A percentile compares a stretch with the other conserved stretches of the same genome.
These are phyloP conservation scores for Apiospora hydei DNA, from an alignment of 2,329 filamentous ascomycete species.

Conservation along the genomic window DNA sequence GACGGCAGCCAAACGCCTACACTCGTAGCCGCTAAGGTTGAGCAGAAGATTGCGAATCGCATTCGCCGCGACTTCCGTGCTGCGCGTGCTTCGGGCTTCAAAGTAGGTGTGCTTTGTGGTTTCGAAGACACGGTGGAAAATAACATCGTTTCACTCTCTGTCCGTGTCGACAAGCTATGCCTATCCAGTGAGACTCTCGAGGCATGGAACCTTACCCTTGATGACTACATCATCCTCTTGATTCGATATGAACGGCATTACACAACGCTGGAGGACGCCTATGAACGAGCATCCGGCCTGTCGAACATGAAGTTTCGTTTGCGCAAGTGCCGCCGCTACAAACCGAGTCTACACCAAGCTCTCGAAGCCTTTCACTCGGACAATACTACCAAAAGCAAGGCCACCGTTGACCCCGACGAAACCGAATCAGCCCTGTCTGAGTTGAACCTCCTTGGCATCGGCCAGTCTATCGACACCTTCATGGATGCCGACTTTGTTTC, in stretches of 20 bases:
- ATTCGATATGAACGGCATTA: constrained; percentile 72
- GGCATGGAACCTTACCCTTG: constrained; percentile 74
- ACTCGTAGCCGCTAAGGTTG: constrained; percentile 28
- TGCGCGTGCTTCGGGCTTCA: constrained; percentile 72
- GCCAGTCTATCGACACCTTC: constrained; percentile 72
- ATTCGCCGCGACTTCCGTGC: constrained; percentile 67
- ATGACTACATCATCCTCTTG: constrained; percentile 77
- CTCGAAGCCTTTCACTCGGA: constrained; percentile 55
- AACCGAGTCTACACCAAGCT: constrained; percentile 67
- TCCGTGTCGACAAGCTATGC: constrained; percentile 72
- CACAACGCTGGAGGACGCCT: constrained; percentile 61
- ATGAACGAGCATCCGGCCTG: constrained; percentile 47
- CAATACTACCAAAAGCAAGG: constrained; percentile 25
- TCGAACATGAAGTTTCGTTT: constrained; percentile 64
- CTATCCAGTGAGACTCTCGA: constrained; percentile 77
- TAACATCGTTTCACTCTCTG: constrained; percentile 69
- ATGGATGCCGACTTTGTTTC: constrained; percentile 70
- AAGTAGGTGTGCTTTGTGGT: constrained; percentile 67
- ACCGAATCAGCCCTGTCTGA: constrained; percentile 30
- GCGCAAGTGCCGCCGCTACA: constrained; percentile 75
- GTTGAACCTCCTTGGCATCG: constrained; percentile 72
- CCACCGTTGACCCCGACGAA: background rate
- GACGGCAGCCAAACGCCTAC: constrained; percentile 25
- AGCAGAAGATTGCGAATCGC: constrained; percentile 36
- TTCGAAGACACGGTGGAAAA: constrained; percentile 49